Evolutionary conservation across 208 protist species (phyloP), one percentile per base, ranked within the genome.

Genomic region (Naegleria fowleri): DNA sequence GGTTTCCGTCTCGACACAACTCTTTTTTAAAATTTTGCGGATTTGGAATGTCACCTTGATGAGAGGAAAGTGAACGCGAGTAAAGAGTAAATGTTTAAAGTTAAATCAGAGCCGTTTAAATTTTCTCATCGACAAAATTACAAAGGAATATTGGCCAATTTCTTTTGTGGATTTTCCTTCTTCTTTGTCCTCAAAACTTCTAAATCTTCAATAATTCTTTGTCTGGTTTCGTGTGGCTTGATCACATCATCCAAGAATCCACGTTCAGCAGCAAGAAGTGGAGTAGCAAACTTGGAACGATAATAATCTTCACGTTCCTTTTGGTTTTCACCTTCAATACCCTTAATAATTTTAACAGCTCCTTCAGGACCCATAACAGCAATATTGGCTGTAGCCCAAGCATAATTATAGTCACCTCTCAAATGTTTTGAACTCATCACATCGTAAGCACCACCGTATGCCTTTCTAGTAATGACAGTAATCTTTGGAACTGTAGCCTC

Each of bases 401-500:
- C 96, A 94, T 98, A 98, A 93, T 98, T 98, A 59, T 93, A 91
- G 92, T 98, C 97, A 86, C 97, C 98, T 90, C 97, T 96, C 33
- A 98, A 91, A 92, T 98, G 96, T 95, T 98, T 98, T 5, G 96
- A 97, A 75, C 92, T 94, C 98, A 99, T 99, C 43, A 99, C 98
- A 93, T 98, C 96, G 93, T 99, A 98, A 41, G 98, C 98, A 90
- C 97, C 98, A 94, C 98, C 98, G 92, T 99, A 99, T 41, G 97
- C 97, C 94, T 98, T 98, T 92, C 98, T 95, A 5, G 97, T 98
- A 92, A 99, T 98, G 84, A 99, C 94, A 19, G 98, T 98, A 83
- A 98, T 93, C 93, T 98, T 98, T 85, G 98, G 98, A 75, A 99
- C 98, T 41, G 97, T 99, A 13, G 98, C 97, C 93, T 99, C 98